phyloP scores from a whole-genome alignment of 768 basidiomycete genomes.

The Auricularia sp. region DNA sequence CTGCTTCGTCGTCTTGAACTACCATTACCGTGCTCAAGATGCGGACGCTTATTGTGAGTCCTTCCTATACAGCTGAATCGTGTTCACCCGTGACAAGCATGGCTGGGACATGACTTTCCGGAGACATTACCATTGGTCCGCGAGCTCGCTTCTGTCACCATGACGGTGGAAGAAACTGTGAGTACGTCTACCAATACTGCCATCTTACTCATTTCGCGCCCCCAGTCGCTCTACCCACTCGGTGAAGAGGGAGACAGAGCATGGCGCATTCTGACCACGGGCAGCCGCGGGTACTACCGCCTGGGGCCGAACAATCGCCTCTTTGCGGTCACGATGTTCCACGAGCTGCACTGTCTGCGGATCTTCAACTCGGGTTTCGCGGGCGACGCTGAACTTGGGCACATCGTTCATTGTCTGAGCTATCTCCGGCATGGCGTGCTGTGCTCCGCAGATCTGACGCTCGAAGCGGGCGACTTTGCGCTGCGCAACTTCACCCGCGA shows the following conservation, averaged over 20 bases:
- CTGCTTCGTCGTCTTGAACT: too few species aligned
- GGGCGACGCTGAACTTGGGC: conserved; percentile 6
- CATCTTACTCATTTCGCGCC: neutral
- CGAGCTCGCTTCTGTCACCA: too few species aligned
- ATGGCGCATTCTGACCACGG: conserved; percentile 4
- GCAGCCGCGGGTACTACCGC: conserved; percentile 20
- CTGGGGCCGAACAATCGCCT: conserved; percentile 23
- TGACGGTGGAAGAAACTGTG: too few species aligned
- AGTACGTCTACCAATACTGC: neutral
- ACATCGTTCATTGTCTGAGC: conserved; percentile 36
- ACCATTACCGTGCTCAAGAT: too few species aligned
- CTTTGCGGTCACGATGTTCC: conserved; percentile 29
- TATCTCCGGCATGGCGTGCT: conserved; percentile 38
- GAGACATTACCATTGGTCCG: too few species aligned
- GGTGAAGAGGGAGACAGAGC: neutral
- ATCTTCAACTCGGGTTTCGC: conserved; percentile 16
- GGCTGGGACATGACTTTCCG: too few species aligned
- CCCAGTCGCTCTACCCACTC: neutral
- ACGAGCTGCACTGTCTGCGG: conserved; percentile 30
- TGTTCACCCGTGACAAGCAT: too few species aligned
- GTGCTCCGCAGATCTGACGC: conserved; percentile 38
- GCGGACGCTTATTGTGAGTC: too few species aligned
- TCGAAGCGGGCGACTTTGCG: conserved; percentile 28
- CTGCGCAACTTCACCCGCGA: conserved; percentile 20
- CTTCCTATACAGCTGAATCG: too few species aligned